phyloP scores from a whole-genome alignment of 1,139 yeast species.

The Lodderomyces pseudojiufengensis region DNA sequence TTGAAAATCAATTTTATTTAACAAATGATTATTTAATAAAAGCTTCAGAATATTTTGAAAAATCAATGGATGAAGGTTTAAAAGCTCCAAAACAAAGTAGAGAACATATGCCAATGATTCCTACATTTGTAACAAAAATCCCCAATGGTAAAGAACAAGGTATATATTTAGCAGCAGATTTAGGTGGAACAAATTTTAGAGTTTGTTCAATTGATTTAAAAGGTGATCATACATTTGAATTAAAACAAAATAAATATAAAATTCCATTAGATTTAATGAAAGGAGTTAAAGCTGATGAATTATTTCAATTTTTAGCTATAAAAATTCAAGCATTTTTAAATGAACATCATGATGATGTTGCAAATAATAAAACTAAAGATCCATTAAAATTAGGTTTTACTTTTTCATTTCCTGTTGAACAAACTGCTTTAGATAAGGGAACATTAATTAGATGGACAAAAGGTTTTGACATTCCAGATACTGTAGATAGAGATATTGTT shows the following conservation, averaged over 20 bases:
- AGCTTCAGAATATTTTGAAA: conserved; percentile 62
- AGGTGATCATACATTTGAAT: conserved; percentile 75
- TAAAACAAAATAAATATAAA: conserved; percentile 68
- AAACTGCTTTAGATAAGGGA: conserved; percentile 74
- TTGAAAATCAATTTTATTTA: conserved; percentile 54
- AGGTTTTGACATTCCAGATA: conserved; percentile 82
- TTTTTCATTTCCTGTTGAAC: conserved; percentile 87
- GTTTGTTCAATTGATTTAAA: conserved; percentile 78
- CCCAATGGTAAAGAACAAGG: conserved; percentile 85
- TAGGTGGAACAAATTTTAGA: conserved; percentile 87
- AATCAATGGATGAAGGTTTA: conserved; percentile 63
- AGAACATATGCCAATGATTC: conserved; percentile 79
- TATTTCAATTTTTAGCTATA: conserved; percentile 71
- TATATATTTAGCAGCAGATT: conserved; percentile 72
- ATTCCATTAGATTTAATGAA: conserved; percentile 71
- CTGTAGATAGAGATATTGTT: conserved; percentile 81
- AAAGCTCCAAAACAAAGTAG: conserved; percentile 31
- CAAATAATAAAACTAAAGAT: conserved; percentile 10
- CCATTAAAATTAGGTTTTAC: conserved; percentile 79
- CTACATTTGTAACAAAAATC: conserved; percentile 73
- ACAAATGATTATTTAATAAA: conserved; percentile 48
- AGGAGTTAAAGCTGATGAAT: conserved; percentile 48
- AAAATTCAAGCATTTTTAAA: conserved; percentile 60
- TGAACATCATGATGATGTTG: conserved; percentile 58
- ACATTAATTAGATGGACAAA: conserved; percentile 90